Conservation (phyloP, 306 rosid genomes). For the Quercus berberidifolia region DNA sequence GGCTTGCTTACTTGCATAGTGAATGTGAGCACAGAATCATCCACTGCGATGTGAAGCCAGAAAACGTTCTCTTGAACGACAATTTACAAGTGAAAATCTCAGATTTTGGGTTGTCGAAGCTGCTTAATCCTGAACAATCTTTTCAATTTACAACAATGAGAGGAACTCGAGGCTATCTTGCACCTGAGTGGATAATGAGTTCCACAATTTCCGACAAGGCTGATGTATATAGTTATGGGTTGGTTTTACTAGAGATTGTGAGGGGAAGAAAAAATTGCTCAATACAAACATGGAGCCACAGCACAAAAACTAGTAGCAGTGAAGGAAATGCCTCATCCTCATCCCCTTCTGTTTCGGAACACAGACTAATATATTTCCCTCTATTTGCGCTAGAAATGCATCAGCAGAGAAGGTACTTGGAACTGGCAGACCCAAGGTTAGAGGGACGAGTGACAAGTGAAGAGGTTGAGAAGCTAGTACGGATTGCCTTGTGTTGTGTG, state of each 20-base stretch:
- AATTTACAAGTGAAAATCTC: slow-evolving; percentile 78
- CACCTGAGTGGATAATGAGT: slow-evolving; percentile 92
- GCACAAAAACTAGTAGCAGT: slow-evolving; percentile 48
- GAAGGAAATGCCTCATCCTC: slow-evolving; percentile 40
- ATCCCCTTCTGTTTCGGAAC: slow-evolving; percentile 41
- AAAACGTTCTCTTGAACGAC: slow-evolving; percentile 80
- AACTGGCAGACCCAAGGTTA: slow-evolving; percentile 66
- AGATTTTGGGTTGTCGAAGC: slow-evolving; percentile 91
- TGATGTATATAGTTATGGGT: slow-evolving; percentile 86
- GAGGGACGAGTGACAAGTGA: slow-evolving; percentile 62
- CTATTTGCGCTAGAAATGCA: slow-evolving; percentile 83
- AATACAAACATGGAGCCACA: slow-evolving; percentile 49
- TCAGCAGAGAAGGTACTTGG: slow-evolving; percentile 63
- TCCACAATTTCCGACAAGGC: slow-evolving; percentile 79
- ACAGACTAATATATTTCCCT: slow-evolving; percentile 63
- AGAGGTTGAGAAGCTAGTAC: slow-evolving; percentile 69
- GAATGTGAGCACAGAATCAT: slow-evolving; percentile 78
- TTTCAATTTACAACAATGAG: slow-evolving; percentile 88
- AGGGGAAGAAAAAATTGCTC: slow-evolving; percentile 79
- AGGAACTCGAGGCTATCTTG: slow-evolving; percentile 92
- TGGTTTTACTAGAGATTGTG: slow-evolving; percentile 81
- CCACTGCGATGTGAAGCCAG: slow-evolving; percentile 92
- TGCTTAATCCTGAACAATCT: slow-evolving; percentile 70
- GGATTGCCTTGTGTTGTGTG: slow-evolving; percentile 78
- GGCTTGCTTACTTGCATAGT: slow-evolving; percentile 80